phyloP scores from a whole-genome alignment of 257 asterid species.

The Fraxinus pennsylvanica region DNA sequence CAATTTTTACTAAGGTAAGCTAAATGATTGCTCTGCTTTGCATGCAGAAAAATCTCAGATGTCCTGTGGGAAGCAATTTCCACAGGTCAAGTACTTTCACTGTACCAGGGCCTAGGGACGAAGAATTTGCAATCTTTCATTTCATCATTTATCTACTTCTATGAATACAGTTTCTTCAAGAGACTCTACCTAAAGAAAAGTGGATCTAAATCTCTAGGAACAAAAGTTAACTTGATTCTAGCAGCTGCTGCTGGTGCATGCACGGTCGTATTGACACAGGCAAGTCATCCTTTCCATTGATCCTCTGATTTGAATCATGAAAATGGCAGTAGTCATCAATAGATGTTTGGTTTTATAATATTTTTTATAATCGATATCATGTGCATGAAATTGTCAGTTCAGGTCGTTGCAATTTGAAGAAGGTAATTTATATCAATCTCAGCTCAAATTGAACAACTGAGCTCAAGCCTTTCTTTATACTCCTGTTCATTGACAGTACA shows the following conservation, averaged over 20 bases:
- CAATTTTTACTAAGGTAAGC: not conserved
- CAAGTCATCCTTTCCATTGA: slow-evolving; percentile 29
- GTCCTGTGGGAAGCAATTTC: slow-evolving; percentile 66
- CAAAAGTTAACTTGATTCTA: slow-evolving; percentile 75
- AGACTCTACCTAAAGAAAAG: slow-evolving; percentile 68
- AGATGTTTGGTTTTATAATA: slow-evolving; percentile 3
- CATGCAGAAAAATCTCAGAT: slow-evolving; percentile 70
- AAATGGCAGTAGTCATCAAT: not conserved
- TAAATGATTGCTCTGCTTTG: slow-evolving; percentile 18
- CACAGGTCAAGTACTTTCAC: slow-evolving; percentile 57
- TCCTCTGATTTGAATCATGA: slow-evolving; percentile 15
- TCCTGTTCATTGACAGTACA: no score
- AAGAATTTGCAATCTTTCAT: slow-evolving; percentile 87
- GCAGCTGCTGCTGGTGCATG: slow-evolving; percentile 92
- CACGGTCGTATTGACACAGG: slow-evolving; percentile 80
- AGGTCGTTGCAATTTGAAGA: not conserved
- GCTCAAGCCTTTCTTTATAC: no score
- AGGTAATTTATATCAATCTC: no score
- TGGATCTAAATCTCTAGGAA: slow-evolving; percentile 78
- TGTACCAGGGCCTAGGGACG: slow-evolving; percentile 89
- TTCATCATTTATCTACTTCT: slow-evolving; percentile 81
- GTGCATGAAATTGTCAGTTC: not conserved
- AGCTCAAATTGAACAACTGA: no score
- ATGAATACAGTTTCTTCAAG: slow-evolving; percentile 85
- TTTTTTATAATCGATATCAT: not conserved